These are phyloP conservation scores for Funneliformis caledonium DNA, from an alignment of 371 early-diverging fungal species.

Conservation along the genomic window DNA sequence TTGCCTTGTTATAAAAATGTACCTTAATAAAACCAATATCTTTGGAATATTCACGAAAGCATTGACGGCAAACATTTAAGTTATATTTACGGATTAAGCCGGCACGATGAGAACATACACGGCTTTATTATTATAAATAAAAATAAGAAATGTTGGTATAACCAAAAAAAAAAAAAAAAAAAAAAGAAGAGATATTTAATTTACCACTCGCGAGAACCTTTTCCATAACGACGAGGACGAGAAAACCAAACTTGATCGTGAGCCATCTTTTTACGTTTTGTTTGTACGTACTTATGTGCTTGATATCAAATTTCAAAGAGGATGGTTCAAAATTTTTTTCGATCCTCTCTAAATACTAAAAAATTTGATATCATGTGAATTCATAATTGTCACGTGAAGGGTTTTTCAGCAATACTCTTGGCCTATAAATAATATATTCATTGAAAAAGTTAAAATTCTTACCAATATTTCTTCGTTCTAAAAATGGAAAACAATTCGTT, in stretches of 20 bases:
- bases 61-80: conserved; percentile 99
- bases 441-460: no score
- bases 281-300: no score
- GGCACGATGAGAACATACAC: conserved; percentile 97
- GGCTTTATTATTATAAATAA: conserved; percentile 59
- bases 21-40: conserved; percentile 99
- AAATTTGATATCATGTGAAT: no score
- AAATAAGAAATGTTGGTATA: background rate
- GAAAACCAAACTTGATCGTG: conserved; percentile 97
- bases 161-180: background rate
- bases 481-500: no score
- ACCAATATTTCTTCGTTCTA: no score
- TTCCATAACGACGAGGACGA: conserved; percentile 95
- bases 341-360: no score
- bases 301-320: no score
- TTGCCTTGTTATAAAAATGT: conserved; percentile 13
- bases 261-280: conserved; percentile 73
- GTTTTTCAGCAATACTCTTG: no score
- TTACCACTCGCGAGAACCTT: conserved; percentile 98
- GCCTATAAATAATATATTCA: no score
- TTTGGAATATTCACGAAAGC: conserved; percentile 99
- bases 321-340: no score
- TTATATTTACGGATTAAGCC: conserved; percentile 99
- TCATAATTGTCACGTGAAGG: no score
- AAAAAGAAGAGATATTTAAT: conserved; percentile 18